Percentiles rank a stretch among this genome's conserved stretches.
phyloP scores from a whole-genome alignment of 2,329 filamentous ascomycete species.

The Talaromyces amestolkiae region DNA sequence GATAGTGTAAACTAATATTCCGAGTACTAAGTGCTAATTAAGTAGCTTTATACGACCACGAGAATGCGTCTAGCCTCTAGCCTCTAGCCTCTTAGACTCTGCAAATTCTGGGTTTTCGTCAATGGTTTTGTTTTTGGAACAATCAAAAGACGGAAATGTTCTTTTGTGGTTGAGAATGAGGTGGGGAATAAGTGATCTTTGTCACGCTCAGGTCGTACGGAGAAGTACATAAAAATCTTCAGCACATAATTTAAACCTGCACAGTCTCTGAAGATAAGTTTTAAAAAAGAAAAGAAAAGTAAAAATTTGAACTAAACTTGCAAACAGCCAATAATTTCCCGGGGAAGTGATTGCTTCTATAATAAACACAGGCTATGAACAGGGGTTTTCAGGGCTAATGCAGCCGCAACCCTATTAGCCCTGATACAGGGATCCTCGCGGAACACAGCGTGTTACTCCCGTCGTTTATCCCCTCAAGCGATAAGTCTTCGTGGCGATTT shows the following conservation, averaged over 20 bases:
- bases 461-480: not conserved
- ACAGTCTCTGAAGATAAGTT: not conserved
- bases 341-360: not conserved
- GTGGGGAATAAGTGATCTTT: not conserved
- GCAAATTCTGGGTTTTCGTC: not conserved
- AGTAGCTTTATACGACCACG: not conserved
- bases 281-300: not conserved
- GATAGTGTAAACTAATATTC: not conserved
- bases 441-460: not conserved
- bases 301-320: not conserved
- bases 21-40: not conserved
- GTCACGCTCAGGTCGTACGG: too few relatives aligned
- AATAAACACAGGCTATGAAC: not conserved
- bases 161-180: not conserved
- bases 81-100: not conserved
- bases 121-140: not conserved
- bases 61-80: not conserved
- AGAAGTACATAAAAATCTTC: too few relatives aligned
- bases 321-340: not conserved
- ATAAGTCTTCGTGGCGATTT: too few relatives aligned
- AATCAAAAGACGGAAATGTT: not conserved
- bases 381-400: not conserved
- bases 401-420: not conserved
- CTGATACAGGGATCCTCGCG: not conserved
- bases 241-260: too few relatives aligned